A percentile compares a stretch with the other conserved stretches of the same genome.
phyloP scores from a whole-genome alignment of 345 rosid species.

The Kernera saxatilis region DNA sequence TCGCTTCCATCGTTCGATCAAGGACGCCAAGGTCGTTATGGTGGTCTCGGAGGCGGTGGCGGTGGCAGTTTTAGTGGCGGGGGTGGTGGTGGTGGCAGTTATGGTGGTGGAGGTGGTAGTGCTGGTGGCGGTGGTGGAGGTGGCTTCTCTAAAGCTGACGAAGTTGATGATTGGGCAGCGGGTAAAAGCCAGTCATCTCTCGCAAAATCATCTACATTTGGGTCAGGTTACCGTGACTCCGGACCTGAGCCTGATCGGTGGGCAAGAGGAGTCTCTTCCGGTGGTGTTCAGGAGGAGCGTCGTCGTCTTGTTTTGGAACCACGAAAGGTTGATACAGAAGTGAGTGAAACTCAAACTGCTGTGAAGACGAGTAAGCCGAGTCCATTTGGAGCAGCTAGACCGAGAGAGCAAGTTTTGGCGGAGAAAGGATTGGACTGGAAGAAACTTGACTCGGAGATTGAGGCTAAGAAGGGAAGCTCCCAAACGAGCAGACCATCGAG shows the following conservation, averaged over 20 bases:
- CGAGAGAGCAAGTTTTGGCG: constrained; percentile 85
- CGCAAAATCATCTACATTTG: constrained; percentile 51
- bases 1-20: constrained; percentile 49
- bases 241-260: constrained; percentile 61
- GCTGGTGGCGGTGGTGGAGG: constrained; percentile 26
- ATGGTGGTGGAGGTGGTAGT: background rate
- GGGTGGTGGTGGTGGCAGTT: background rate
- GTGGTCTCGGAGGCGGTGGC: constrained; percentile 46
- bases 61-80: constrained; percentile 35
- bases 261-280: constrained; percentile 50
- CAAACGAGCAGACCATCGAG: constrained; percentile 77
- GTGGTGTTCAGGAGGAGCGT: constrained; percentile 51
- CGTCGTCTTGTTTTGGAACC: constrained; percentile 66
- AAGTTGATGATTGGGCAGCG: constrained; percentile 66
- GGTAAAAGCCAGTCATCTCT: constrained; percentile 50
- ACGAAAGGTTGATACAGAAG: constrained; percentile 43
- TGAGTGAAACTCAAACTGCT: constrained; percentile 29
- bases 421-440: constrained; percentile 95
- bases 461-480: constrained; percentile 51
- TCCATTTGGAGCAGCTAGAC: constrained; percentile 94
- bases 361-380: constrained; percentile 57
- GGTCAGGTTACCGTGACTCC: constrained; percentile 58
- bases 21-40: constrained; percentile 51
- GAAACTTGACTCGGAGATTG: constrained; percentile 73
- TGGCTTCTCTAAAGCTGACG: constrained; percentile 78